Percentiles rank a stretch among this genome's conserved stretches.
Evolutionary conservation across 805 yeast genomes (phyloP).

Genomic region (Starmerella scarabaei): DNA sequence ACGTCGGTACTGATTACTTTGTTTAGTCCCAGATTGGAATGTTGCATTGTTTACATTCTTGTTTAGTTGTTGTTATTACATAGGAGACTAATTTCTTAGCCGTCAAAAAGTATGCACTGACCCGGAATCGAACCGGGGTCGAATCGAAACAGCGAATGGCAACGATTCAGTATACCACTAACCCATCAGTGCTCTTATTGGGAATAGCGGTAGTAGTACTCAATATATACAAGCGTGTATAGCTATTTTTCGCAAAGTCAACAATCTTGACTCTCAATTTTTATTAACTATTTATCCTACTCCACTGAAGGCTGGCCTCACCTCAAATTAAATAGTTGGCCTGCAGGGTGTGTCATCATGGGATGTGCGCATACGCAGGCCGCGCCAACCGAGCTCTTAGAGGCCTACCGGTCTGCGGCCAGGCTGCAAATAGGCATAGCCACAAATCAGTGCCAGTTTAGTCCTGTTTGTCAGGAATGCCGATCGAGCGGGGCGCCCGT

Average conservation of each 20-base stretch:
- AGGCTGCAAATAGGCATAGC: slow-evolving; percentile 10
- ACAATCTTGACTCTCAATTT: no score
- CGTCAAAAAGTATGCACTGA: slow-evolving; percentile 17
- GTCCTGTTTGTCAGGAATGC: slow-evolving; percentile 11
- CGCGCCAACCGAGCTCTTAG: slow-evolving; percentile 9
- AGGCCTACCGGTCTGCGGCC: slow-evolving; percentile 11
- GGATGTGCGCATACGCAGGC: slow-evolving; percentile 12
- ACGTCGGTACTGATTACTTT: no score
- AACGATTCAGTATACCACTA: slow-evolving; percentile 22
- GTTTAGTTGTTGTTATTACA: background rate
- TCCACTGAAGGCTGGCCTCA: no score
- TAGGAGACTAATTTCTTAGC: background rate
- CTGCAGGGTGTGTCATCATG: no score
- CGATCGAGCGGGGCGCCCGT: slow-evolving; percentile 7
- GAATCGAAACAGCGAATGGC: slow-evolving; percentile 15
- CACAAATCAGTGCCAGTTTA: slow-evolving; percentile 3
- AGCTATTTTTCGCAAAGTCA: no score
- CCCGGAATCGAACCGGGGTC: slow-evolving; percentile 23
- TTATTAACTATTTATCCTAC: no score
- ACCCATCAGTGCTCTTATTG: slow-evolving; percentile 17
- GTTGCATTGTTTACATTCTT: background rate
- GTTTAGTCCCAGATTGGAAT: no score
- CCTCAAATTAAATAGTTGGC: no score
- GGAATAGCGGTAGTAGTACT: background rate
- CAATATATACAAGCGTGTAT: no score